These are phyloP conservation scores for Zalaria sp. DNA, from an alignment of 2,329 filamentous ascomycete genomes.

Conservation along the genomic window DNA sequence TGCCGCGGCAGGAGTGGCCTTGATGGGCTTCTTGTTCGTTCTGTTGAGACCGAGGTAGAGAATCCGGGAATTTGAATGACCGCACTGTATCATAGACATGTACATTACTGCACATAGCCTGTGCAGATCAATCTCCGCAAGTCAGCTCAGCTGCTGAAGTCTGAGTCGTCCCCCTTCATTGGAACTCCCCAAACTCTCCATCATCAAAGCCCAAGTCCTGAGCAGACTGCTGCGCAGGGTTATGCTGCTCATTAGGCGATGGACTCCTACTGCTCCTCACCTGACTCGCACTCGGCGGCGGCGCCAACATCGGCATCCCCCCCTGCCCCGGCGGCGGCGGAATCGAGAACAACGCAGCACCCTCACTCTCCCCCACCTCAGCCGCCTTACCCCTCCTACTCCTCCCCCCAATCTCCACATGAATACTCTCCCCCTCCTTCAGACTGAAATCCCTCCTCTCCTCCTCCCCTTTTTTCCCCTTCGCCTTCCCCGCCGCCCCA, in stretches of 20 bases:
- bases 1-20: constrained; percentile 25
- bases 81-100: constrained; percentile 1
- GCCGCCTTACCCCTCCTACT: constrained; percentile 27
- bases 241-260: neutral
- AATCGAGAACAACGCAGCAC: constrained; percentile 51
- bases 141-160: neutral
- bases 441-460: constrained; percentile 63
- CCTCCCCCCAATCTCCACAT: constrained; percentile 56
- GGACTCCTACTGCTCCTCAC: constrained; percentile 45
- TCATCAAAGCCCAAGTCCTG: constrained; percentile 71
- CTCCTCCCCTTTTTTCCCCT: constrained; percentile 30
- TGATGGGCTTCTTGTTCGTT: constrained; percentile 20
- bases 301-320: constrained; percentile 40
- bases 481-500: constrained; percentile 9
- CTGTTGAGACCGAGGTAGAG: constrained; percentile 16
- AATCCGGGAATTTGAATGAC: neutral
- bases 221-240: constrained; percentile 25
- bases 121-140: neutral
- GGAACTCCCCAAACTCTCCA: constrained; percentile 77
- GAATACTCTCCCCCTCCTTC: constrained; percentile 83
- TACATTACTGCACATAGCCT: constrained; percentile 2
- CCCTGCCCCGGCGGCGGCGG: constrained; percentile 48
- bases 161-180: constrained; percentile 19
- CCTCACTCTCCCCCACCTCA: constrained; percentile 26
- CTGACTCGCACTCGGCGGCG: constrained; percentile 50